Percentiles rank a stretch among this genome's conserved stretches.
phyloP scores from a whole-genome alignment of 2,329 filamentous ascomycete genomes.

The Byssochlamys sp. region DNA sequence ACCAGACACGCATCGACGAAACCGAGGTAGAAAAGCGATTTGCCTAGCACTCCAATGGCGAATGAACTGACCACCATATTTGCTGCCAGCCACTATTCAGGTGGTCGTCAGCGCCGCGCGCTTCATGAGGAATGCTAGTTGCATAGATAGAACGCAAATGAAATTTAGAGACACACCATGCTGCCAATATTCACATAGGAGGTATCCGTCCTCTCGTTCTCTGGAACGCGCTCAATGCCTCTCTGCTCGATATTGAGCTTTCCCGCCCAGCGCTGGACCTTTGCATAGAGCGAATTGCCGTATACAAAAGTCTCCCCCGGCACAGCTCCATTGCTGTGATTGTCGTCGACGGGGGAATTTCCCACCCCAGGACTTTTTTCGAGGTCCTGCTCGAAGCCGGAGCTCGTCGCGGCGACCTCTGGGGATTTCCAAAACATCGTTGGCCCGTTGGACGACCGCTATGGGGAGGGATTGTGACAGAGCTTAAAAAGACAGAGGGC shows the following conservation, averaged over 20 bases:
- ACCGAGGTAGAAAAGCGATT: conserved; percentile 59
- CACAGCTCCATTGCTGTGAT: conserved; percentile 39
- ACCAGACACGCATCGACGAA: conserved; percentile 64
- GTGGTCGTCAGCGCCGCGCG: conserved; percentile 15
- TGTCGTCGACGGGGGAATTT: conserved; percentile 20
- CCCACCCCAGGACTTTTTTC: conserved; percentile 25
- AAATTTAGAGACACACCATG: conserved; percentile 46
- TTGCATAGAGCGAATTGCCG: conserved; percentile 48
- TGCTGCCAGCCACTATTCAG: conserved; percentile 58
- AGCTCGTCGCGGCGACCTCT: neutral
- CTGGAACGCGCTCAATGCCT: conserved; percentile 65
- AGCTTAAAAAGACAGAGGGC: neutral
- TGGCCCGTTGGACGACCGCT: neutral
- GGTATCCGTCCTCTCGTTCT: conserved; percentile 57
- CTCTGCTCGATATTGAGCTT: conserved; percentile 61
- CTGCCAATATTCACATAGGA: conserved; percentile 60
- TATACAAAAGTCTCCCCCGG: conserved; percentile 51
- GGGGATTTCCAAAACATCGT: neutral
- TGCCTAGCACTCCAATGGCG: conserved; percentile 61
- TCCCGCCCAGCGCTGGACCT: conserved; percentile 53
- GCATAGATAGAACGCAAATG: conserved; percentile 4
- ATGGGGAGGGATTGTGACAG: neutral
- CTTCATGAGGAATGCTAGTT: conserved; percentile 4
- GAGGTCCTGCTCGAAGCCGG: conserved; percentile 15
- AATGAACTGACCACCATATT: conserved; percentile 72